phyloP scores from a whole-genome alignment of 352 stramenopile species.

The Aphanomyces astaci region DNA sequence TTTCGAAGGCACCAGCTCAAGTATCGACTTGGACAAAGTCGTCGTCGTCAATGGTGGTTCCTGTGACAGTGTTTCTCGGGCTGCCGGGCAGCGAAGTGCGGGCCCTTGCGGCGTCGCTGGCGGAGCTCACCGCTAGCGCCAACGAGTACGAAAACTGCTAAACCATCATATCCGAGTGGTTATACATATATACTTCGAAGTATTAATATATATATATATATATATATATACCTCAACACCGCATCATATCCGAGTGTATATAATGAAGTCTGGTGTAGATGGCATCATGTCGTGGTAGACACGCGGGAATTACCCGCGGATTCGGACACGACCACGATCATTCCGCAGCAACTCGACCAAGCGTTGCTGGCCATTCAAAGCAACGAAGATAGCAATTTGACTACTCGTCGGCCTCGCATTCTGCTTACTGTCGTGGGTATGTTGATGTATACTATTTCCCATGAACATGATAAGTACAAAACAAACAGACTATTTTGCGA shows the following conservation, averaged over 20 bases:
- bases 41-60: constrained; percentile 22
- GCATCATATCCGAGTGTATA: too few relatives aligned
- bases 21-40: constrained; percentile 34
- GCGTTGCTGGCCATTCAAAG: not conserved
- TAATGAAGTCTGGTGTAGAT: too few relatives aligned
- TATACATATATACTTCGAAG: too few relatives aligned
- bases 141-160: constrained; percentile 30
- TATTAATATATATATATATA: too few relatives aligned
- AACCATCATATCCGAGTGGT: not conserved
- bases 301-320: constrained; percentile 24
- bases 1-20: constrained; percentile 42
- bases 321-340: not conserved
- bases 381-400: too few relatives aligned
- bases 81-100: constrained; percentile 51
- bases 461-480: too few relatives aligned
- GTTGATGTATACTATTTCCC: not conserved
- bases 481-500: too few relatives aligned
- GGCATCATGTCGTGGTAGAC: constrained; percentile 36
- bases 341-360: not conserved
- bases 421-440: constrained; percentile 19
- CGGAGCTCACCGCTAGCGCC: constrained; percentile 36
- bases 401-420: constrained; percentile 6
- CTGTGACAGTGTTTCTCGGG: constrained; percentile 51
- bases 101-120: constrained; percentile 35
- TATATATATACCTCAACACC: too few relatives aligned